A percentile compares a stretch with the other conserved stretches of the same genome.
These are phyloP conservation scores for Rhinocladiella similis DNA, from an alignment of 2,329 filamentous ascomycete species.

Conservation along the genomic window DNA sequence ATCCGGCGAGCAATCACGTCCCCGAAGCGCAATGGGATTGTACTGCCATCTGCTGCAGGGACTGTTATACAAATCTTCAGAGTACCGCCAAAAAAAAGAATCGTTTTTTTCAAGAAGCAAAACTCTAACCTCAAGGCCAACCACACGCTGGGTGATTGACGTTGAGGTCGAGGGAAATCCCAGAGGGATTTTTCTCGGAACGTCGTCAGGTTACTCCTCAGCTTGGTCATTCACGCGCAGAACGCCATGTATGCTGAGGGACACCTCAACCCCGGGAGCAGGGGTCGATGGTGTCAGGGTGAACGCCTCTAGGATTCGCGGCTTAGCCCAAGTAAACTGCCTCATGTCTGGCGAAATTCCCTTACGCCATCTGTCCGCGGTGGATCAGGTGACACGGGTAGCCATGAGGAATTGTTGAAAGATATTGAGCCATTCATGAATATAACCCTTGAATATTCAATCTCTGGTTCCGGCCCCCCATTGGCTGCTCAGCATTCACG, in stretches of 20 bases:
- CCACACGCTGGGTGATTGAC: not conserved
- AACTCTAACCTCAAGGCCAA: not conserved
- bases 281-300: not conserved
- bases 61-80: too few species aligned
- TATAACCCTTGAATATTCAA: not conserved
- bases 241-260: not conserved
- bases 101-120: not conserved
- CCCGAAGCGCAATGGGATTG: too few species aligned
- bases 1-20: too few species aligned
- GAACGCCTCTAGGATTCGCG: not conserved
- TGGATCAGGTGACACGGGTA: conserved; percentile 2
- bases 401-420: conserved; percentile 6
- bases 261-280: not conserved
- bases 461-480: not conserved
- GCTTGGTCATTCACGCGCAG: not conserved
- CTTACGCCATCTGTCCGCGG: not conserved
- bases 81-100: not conserved
- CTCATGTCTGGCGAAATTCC: conserved; percentile 8
- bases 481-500: too few species aligned
- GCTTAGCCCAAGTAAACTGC: conserved; percentile 5
- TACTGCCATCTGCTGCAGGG: too few species aligned
- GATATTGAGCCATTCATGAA: not conserved
- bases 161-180: not conserved
- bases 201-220: not conserved
- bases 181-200: not conserved